Evolutionary conservation across 2,329 filamentous ascomycete genomes (phyloP).

Genomic region (Alternaria burnsii): DNA sequence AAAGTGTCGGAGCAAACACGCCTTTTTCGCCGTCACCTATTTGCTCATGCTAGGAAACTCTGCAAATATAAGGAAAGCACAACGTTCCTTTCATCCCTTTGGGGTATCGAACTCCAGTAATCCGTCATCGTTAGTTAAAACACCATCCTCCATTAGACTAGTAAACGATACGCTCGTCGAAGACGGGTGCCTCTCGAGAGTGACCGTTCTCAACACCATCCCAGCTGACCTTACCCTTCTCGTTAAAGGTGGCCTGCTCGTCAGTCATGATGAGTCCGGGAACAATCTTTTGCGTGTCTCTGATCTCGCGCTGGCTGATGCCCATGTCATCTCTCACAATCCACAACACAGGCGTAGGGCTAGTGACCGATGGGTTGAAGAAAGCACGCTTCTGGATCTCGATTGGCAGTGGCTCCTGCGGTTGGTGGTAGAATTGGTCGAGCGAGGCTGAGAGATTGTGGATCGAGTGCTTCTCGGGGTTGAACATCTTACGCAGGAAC

Average conservation of each 20-base stretch:
- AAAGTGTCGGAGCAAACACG: background rate
- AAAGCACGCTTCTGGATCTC: constrained; percentile 54
- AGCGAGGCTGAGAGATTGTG: constrained; percentile 40
- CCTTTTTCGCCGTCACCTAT: background rate
- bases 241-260: constrained; percentile 56
- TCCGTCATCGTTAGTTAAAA: background rate
- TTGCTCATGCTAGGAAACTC: background rate
- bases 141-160: constrained; percentile 33
- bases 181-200: constrained; percentile 56
- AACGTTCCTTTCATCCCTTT: background rate
- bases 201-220: constrained; percentile 48
- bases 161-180: constrained; percentile 49
- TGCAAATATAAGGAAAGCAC: background rate
- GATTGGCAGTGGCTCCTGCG: constrained; percentile 42
- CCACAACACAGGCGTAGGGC: constrained; percentile 56
- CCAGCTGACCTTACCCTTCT: constrained; percentile 57
- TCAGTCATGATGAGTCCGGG: constrained; percentile 54
- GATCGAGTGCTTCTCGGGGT: constrained; percentile 45
- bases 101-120: constrained; percentile 5
- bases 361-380: constrained; percentile 55
- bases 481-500: constrained; percentile 45
- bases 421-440: constrained; percentile 44
- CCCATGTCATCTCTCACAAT: constrained; percentile 56
- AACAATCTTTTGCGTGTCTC: constrained; percentile 50
- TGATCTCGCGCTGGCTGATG: constrained; percentile 54